Base-by-base conservation (phyloP, 495 filamentous ascomycete genomes). In the Penicilliopsis zonata region DNA sequence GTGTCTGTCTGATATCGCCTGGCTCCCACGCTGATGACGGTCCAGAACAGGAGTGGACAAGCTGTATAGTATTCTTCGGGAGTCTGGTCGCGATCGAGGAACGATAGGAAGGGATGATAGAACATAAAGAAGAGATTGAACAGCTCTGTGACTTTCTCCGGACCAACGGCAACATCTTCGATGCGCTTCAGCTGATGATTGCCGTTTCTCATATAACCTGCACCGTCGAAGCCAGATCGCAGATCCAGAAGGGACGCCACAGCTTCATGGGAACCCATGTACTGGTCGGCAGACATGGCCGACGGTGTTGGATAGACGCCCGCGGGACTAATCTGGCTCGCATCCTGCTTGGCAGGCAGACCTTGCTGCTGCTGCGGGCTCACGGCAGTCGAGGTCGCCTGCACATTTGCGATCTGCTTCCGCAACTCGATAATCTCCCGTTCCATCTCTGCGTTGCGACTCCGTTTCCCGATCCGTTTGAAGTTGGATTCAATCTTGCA, bases 401-500 rank as follows among this genome's bases (percentile, higher is more conserved):
- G 35, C 26, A 34, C 39, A 31, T 38, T 46, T 13, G 79, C 77
- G 42, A 85, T 76, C 61, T 85, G 77, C 57, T 80, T 82, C 50
- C 66, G 53, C 23, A 76, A 49, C 41, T 75, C 66, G 21, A 71
- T 64, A 15, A 74, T 69, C 47, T 77, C 70, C 28, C 63, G 50
- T 47, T 90, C 86, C 85, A 93, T 92, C 55, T 93, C 86, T 28
- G 83, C 83, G 56, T 93, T 85, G 45, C 82, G 82, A 37, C 75
- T 83, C 30, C 87, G 76, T 65, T 95, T 95, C 32, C 84, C 86
- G 20, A 93, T 68, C 31, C 87, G 80, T 59, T 90, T 92, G 62
- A 95, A 95, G 48, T 87, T 86, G 38, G 80, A 82, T 52, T 93
- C 84, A 51, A 95, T 93, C 46, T 85, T 85, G 68, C 87, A 95